Conservation (phyloP, 495 filamentous ascomycete genomes). For the Polyplosphaeria fusca region DNA sequence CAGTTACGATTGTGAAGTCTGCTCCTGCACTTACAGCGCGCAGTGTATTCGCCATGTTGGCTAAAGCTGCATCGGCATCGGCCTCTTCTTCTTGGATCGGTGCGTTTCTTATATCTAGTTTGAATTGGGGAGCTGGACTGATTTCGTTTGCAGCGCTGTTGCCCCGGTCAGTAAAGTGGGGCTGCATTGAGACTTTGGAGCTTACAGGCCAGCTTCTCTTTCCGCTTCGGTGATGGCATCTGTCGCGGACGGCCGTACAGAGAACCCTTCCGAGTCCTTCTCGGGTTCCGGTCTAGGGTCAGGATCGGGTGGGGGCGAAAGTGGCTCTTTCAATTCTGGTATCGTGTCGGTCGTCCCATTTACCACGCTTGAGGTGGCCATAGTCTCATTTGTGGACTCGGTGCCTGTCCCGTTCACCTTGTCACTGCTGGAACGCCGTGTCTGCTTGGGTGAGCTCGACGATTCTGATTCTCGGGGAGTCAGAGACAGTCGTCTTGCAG, state of each 20-base stretch:
- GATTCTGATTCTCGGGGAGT: conserved; percentile 28
- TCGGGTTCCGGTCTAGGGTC: conserved; percentile 38
- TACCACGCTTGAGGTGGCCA: conserved; percentile 13
- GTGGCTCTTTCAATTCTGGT: conserved; percentile 37
- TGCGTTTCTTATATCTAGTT: conserved; percentile 86
- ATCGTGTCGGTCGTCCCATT: conserved; percentile 34
- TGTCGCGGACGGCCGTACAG: conserved; percentile 60
- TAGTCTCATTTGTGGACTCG: conserved; percentile 12
- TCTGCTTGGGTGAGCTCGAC: conserved; percentile 29
- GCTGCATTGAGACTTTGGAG: background rate
- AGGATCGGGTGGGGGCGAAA: conserved; percentile 30
- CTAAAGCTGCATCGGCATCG: conserved; percentile 82
- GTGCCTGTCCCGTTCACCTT: conserved; percentile 20
- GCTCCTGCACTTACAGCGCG: conserved; percentile 52
- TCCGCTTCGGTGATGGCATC: conserved; percentile 85
- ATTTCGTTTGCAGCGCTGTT: conserved; percentile 18
- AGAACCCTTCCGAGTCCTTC: conserved; percentile 65
- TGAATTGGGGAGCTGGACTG: conserved; percentile 58
- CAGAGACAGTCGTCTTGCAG: conserved; percentile 22
- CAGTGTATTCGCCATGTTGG: conserved; percentile 86
- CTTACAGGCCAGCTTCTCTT: conserved; percentile 63
- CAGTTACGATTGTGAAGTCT: background rate
- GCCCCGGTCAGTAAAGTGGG: background rate
- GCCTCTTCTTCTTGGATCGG: conserved; percentile 90
- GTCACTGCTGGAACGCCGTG: conserved; percentile 18